Evolutionary conservation across 1,139 yeast species (phyloP).

Genomic region (Zygosaccharomyces sapae): DNA sequence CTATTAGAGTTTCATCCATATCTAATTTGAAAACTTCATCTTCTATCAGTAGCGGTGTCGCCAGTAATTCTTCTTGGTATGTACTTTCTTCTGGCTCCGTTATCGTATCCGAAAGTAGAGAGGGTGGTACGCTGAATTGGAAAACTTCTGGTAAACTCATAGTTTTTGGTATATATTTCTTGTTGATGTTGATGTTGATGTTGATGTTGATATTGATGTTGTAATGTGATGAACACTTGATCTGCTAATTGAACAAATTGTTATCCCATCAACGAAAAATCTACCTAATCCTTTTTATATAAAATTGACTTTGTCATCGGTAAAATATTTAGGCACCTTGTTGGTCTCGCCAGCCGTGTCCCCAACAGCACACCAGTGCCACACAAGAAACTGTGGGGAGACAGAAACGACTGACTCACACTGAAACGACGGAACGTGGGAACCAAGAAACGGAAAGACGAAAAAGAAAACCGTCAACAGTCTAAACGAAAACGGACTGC

Average conservation of each 20-base stretch:
- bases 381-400: conserved; percentile 7
- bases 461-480: not conserved
- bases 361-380: conserved; percentile 1
- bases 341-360: conserved; percentile 4
- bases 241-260: not conserved
- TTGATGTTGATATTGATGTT: not conserved
- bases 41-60: conserved; percentile 7
- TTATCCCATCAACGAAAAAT: not conserved
- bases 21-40: conserved; percentile 4
- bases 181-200: not conserved
- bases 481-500: not conserved
- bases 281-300: not conserved
- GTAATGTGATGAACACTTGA: not conserved
- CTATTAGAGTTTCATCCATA: conserved; percentile 6
- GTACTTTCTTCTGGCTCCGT: conserved; percentile 7
- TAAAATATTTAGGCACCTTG: conserved; percentile 1
- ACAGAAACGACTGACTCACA: conserved; percentile 6
- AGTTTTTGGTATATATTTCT: not conserved
- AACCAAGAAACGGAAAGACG: not conserved
- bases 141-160: conserved; percentile 6
- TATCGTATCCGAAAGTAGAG: conserved; percentile 12
- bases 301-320: not conserved
- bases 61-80: conserved; percentile 9
- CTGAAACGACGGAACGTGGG: not conserved
- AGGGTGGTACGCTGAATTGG: conserved; percentile 10